Conservation (phyloP, 768 basidiomycete genomes). For the Rhodotorula paludigena region DNA sequence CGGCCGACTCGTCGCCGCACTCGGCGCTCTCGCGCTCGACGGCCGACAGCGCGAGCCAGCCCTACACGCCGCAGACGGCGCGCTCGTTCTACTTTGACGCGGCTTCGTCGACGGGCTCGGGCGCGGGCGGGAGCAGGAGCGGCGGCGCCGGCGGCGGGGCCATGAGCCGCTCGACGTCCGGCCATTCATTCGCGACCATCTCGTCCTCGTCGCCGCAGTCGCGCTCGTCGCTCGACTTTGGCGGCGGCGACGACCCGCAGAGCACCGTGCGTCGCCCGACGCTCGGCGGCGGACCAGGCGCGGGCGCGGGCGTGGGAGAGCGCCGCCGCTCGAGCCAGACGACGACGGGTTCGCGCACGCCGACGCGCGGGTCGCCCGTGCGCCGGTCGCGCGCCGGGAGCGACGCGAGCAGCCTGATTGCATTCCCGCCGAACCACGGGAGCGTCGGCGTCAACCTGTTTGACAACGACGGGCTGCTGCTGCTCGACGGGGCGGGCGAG, state of each 20-base stretch:
- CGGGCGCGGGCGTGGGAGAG: too few species aligned
- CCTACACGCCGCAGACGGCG: slow-evolving; percentile 3
- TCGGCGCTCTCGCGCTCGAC: too few species aligned
- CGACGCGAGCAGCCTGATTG: not conserved
- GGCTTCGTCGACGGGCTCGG: not conserved
- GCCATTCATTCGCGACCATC: not conserved
- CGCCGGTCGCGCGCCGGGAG: not conserved
- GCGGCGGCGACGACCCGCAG: too few species aligned
- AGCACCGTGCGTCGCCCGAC: too few species aligned
- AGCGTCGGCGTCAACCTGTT: slow-evolving; percentile 3
- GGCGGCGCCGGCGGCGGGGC: not conserved
- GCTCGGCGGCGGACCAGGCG: too few species aligned
- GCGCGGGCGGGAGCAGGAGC: not conserved
- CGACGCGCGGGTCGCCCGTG: slow-evolving; percentile 1
- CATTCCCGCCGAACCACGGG: slow-evolving; percentile 29
- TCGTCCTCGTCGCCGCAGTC: too few species aligned
- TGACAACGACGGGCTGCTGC: not conserved
- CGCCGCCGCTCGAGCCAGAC: too few species aligned
- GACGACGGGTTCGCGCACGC: slow-evolving; percentile 1
- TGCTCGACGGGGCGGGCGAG: not conserved
- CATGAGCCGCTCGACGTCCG: not conserved
- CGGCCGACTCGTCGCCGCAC: too few species aligned
- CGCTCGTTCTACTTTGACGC: slow-evolving; percentile 17
- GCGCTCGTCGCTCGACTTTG: too few species aligned
- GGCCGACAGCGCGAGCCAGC: too few species aligned